Percentiles rank a stretch among this genome's conserved stretches.
phyloP scores from a whole-genome alignment of 495 filamentous ascomycete species.

The Astrocystis sublimbata region DNA sequence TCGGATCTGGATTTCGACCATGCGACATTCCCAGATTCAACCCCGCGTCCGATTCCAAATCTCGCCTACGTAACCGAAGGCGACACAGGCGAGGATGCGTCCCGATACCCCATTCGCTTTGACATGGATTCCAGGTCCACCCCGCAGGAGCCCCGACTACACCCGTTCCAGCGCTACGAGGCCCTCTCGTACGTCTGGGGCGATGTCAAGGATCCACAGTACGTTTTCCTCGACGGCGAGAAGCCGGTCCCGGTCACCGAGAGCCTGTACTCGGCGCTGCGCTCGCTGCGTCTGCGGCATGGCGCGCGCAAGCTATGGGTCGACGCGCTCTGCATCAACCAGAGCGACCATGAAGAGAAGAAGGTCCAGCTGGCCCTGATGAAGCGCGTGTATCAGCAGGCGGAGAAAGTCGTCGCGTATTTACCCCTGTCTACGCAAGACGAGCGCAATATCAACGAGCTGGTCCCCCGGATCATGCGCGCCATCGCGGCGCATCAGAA shows the following conservation, averaged over 20 bases:
- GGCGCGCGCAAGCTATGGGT: constrained; percentile 18
- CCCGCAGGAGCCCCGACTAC: background rate
- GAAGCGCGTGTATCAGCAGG: constrained; percentile 21
- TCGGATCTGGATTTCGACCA: constrained; percentile 3
- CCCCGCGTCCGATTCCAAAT: background rate
- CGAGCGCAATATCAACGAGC: background rate
- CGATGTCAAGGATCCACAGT: background rate
- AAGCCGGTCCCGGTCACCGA: background rate
- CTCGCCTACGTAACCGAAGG: background rate
- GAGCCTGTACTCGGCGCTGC: background rate
- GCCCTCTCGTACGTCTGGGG: constrained; percentile 29
- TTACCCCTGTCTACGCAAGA: background rate
- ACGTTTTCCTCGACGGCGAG: constrained; percentile 7
- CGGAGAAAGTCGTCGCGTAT: constrained; percentile 7
- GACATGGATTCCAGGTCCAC: background rate
- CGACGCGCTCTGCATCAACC: constrained; percentile 29
- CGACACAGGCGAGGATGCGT: background rate
- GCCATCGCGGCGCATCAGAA: background rate
- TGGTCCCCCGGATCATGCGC: background rate
- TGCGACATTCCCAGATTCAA: background rate
- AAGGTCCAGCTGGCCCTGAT: constrained; percentile 20
- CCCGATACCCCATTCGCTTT: background rate
- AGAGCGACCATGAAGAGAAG: constrained; percentile 17
- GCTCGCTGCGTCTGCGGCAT: constrained; percentile 1
- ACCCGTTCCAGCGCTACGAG: constrained; percentile 15